Base-by-base conservation (phyloP, 345 rosid genomes). In the Brassica juncea region DNA sequence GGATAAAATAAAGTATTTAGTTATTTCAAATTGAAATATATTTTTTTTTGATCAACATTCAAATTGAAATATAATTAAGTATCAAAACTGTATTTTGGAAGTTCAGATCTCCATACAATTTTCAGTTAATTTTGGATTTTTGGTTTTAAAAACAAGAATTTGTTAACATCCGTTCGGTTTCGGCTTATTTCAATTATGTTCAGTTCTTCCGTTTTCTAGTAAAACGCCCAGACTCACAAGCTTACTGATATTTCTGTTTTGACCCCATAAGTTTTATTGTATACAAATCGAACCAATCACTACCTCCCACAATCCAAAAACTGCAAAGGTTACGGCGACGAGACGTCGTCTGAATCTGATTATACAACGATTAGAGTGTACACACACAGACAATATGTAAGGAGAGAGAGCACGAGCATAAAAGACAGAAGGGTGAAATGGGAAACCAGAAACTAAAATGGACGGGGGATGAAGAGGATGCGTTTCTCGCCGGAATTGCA, bases 361-460 rank as follows among this genome's bases (percentile, higher is more conserved):
- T 19, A 23, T 1, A 70, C 19, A 35, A 6, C 19, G 37, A 5
- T 23, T 23, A 23, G 25, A 1, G 25, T 23, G 25, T 23, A 23
- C 25, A 23, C 25, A 23, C 2, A 23, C 25, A 23, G 25, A 23
- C 25, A 23, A 1, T 23, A 23, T 23, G 25, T 23, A 23, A 23
- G 25, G 27, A 76, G 5, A 59, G 6, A 47, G 19, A 62, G 14
- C 9, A 6, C 39, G 31, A 63, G 34, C 2, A 2, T 0, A n/a
- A 23, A 52, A 52, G 15, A 39, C 3, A 9, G 8, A 66, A 66
- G 54, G 62, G 71, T 68, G 0, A 32, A 35, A 92, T 89, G 97
- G 96, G 98, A 42, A 91, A 89, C 80, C 97, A 85, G 84, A 93
- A 93, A 86, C 86, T 82, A 70, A 93, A 89, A 71, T 93, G 97